Conservation (phyloP, 2,329 filamentous ascomycete genomes). For the Exophiala alcalophila region DNA sequence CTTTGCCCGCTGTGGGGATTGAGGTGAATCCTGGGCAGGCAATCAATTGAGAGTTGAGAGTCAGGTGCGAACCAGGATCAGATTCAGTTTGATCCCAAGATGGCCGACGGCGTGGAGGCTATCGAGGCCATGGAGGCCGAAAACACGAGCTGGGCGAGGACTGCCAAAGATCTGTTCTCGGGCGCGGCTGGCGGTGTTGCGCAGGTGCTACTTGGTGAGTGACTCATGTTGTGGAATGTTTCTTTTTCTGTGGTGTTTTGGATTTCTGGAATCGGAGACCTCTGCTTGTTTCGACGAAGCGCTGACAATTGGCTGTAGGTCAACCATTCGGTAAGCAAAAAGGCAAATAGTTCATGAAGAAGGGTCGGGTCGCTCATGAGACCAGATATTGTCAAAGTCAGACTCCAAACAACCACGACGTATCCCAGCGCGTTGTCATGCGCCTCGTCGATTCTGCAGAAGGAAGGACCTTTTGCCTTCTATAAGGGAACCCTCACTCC, state of each 20-base stretch:
- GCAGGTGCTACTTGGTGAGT: slow-evolving; percentile 86
- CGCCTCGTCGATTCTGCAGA: slow-evolving; percentile 77
- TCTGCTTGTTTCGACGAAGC: slow-evolving; percentile 1
- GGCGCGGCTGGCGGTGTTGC: slow-evolving; percentile 89
- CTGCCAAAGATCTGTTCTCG: slow-evolving; percentile 84
- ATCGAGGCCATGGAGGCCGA: slow-evolving; percentile 28
- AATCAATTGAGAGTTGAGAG: no score
- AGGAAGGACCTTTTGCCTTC: slow-evolving; percentile 87
- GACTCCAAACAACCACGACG: slow-evolving; percentile 81
- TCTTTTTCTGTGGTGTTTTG: neutral
- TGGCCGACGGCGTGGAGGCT: slow-evolving; percentile 19
- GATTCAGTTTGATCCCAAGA: slow-evolving; percentile 6
- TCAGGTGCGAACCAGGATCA: slow-evolving; percentile 8
- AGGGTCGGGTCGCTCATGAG: no score
- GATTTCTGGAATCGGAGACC: slow-evolving; percentile 13
- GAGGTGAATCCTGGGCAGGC: no score
- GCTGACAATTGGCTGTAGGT: slow-evolving; percentile 41
- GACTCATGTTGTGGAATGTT: neutral
- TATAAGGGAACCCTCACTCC: slow-evolving; percentile 98
- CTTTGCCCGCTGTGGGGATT: no score
- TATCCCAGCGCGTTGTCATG: slow-evolving; percentile 79
- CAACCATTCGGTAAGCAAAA: slow-evolving; percentile 61
- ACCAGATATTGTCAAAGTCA: slow-evolving; percentile 94
- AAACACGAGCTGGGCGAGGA: slow-evolving; percentile 51
- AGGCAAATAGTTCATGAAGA: no score